Base-by-base conservation (phyloP, 805 yeast genomes). In the Blastobotrys mokoenaii region DNA sequence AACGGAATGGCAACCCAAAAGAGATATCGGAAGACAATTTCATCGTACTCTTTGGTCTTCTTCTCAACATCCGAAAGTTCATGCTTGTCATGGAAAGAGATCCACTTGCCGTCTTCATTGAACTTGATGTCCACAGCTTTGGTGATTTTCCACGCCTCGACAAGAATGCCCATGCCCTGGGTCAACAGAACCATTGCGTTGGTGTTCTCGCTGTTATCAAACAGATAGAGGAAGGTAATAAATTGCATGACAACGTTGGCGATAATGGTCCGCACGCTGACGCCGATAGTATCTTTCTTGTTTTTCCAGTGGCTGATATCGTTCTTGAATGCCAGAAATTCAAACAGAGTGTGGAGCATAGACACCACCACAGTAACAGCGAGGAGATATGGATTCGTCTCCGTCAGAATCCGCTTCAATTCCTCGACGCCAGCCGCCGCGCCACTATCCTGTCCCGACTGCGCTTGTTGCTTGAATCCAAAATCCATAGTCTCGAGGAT, bases 131-230 rank as follows among this genome's bases (percentile, higher is more conserved):
- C 62, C 3, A 65, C 55, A 17, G 63, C 60, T 30, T 68, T 67
- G 27, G 69, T 66, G 44, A 67, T 64, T 50, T 67, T 67, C 72
- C 72, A 69, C 5, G 70, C 70, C 49, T 69, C 72, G 7, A 69
- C 61, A 10, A 64, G 37, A 30, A 69, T 65, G 17, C 69, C 67
- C 40, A 64, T 34, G 3, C 69, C 69, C 47, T 66, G 71, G 1
- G 65, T 56, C 3, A 59, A 48, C 41, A 66, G 50, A 38, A 69
- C 58, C 69, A 67, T 63, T 45, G 53, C 61, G 27, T 69, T 64
- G 10, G 71, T 66, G 11, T 63, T 62, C 16, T 68, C 71, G 38
- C 61, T 63, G 49, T 64, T 67, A 43, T 68, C 71, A 32, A 68
- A 25, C 38, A 68, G 50, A 43, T 67, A 68, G 8, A 66, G 45